Percentiles rank a stretch among this genome's conserved stretches.
Conservation (phyloP, 2,329 filamentous ascomycete genomes). For the Stagonosporopsis vannaccii region DNA sequence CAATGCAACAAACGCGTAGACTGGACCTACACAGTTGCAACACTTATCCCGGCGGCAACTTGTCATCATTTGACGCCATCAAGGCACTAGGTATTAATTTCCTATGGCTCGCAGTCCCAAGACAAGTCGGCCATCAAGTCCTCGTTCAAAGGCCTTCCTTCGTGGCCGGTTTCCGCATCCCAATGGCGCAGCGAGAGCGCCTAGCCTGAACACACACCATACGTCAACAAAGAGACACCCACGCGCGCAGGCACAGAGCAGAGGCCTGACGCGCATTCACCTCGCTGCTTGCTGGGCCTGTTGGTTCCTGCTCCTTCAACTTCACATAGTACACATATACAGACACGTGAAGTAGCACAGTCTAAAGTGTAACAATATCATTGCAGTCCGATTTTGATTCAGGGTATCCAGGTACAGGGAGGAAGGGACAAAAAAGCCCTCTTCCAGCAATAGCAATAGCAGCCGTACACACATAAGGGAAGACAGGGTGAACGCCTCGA, state of each 20-base stretch:
- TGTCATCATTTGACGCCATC: background rate
- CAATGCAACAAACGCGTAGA: background rate
- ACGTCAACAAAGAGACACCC: background rate
- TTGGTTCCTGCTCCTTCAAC: background rate
- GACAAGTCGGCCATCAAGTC: background rate
- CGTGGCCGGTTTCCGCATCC: background rate
- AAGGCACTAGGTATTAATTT: too few relatives aligned
- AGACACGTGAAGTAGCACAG: background rate
- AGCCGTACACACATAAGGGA: constrained; percentile 9
- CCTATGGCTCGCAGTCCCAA: too few relatives aligned
- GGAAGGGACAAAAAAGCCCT: too few relatives aligned
- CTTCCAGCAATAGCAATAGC: too few relatives aligned
- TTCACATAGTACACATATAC: background rate
- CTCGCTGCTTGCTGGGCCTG: background rate
- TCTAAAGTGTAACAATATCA: background rate
- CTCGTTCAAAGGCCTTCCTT: background rate
- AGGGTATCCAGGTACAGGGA: constrained; percentile 17
- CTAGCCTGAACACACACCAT: background rate
- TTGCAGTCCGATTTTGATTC: background rate
- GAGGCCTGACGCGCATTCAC: too few relatives aligned
- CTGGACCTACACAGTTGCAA: too few relatives aligned
- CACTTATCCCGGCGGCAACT: background rate
- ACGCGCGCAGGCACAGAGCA: too few relatives aligned
- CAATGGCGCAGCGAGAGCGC: too few relatives aligned
- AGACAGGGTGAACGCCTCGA: background rate